Evolutionary conservation across 73 alveolate genomes (phyloP).

Genomic region (Paramecium tetraurelia): DNA sequence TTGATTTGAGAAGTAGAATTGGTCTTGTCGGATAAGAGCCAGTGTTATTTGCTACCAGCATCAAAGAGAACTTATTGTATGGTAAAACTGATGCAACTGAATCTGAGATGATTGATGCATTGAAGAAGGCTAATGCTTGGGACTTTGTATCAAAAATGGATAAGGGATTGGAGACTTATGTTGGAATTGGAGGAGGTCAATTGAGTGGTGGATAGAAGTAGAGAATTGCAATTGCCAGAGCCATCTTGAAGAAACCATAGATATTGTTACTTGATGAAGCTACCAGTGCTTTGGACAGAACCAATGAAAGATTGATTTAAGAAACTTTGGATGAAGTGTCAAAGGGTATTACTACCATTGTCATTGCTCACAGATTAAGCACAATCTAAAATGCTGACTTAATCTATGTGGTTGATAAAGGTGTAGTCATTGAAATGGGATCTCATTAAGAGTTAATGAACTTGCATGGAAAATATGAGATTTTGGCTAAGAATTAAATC

Average conservation of each 20-base stretch:
- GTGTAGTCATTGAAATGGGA: slow-evolving; percentile 73
- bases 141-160: slow-evolving; percentile 53
- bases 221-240: slow-evolving; percentile 71
- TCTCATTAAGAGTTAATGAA: slow-evolving; percentile 67
- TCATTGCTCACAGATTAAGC: slow-evolving; percentile 83
- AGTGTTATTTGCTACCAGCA: slow-evolving; percentile 77
- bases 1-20: slow-evolving; percentile 74
- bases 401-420: slow-evolving; percentile 75
- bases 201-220: slow-evolving; percentile 70
- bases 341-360: slow-evolving; percentile 70
- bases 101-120: slow-evolving; percentile 83
- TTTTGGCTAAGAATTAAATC: slow-evolving; percentile 30
- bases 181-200: slow-evolving; percentile 60
- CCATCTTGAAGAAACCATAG: slow-evolving; percentile 62
- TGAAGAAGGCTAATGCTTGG: slow-evolving; percentile 77
- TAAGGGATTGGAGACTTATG: slow-evolving; percentile 53
- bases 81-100: slow-evolving; percentile 89
- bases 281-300: slow-evolving; percentile 67
- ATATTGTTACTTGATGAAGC: slow-evolving; percentile 68
- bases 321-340: slow-evolving; percentile 57
- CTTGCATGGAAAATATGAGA: slow-evolving; percentile 47
- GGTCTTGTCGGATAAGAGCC: slow-evolving; percentile 96
- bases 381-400: slow-evolving; percentile 78
- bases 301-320: slow-evolving; percentile 54
- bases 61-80: slow-evolving; percentile 77